Base-by-base conservation (phyloP, 108 stramenopile genomes). In the Schizochytrium sp. region DNA sequence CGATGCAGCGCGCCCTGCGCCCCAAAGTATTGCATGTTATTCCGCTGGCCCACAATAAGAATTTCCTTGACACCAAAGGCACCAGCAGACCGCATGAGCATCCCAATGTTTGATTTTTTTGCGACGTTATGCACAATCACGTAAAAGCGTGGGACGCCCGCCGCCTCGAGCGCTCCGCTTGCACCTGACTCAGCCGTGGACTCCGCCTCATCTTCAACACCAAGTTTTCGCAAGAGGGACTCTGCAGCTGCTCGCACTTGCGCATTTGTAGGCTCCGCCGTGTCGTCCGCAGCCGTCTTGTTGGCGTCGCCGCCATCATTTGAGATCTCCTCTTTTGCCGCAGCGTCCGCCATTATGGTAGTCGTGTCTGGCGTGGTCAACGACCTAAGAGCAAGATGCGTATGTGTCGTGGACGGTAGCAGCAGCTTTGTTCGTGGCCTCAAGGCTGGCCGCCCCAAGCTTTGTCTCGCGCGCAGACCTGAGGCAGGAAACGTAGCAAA, bases 21-120 rank as follows among this genome's bases (percentile, higher is more conserved):
- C 5, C 72, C 72, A 23, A 88, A 88, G 60, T 57, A 90, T 21
- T 59, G 51, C 18, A 21, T 16, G 5, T 60, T 89, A 18, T 89
- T 87, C 47, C 44, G 5, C 19, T 43, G 18, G 5, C 57, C 53
- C 6, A 59, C 69, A 10, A 58, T 23, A 5, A 87, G 69, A 29
- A 91, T 28, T 51, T 91, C 88, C 5, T 83, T 41, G 58, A 48
- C 72, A 6, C 90, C 90, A 29, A 88, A 89, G 12, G 88, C 90
- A 21, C 44, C 44, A 16, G 90, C 90, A 4, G 88, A 87, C 41
- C 88, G 57, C 21, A 89, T 34, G 1, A 91, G 23, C 34, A 57
- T 83, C 3, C 87, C 88, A 29, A 91, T 41, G 25, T 91, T 91
- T 16, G 43, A 47, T 43, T 89, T 34, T 72, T 91, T 91, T 19